Percentiles rank a stretch among this genome's conserved stretches.
Conservation (phyloP, 345 rosid species). For the Pistacia atlantica region DNA sequence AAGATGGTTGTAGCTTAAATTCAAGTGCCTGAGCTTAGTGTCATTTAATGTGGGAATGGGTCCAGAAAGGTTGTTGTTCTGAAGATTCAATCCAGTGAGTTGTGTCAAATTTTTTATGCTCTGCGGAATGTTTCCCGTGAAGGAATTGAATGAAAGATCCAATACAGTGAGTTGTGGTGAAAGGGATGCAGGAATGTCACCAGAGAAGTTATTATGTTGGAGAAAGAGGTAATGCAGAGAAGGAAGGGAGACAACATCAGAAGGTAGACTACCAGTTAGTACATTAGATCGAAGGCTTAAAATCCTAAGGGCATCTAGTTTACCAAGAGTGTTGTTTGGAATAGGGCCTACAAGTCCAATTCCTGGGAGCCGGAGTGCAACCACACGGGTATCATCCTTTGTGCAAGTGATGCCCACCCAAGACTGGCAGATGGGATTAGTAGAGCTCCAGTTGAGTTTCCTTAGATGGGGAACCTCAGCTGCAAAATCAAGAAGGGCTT, state of each 20-base stretch:
- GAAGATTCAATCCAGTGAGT: slow-evolving; percentile 56
- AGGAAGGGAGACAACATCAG: slow-evolving; percentile 61
- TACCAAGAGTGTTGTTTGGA: slow-evolving; percentile 70
- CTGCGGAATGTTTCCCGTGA: slow-evolving; percentile 56
- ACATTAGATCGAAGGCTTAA: slow-evolving; percentile 74
- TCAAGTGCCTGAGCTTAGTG: slow-evolving; percentile 51
- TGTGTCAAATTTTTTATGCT: slow-evolving; percentile 48
- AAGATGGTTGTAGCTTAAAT: slow-evolving; percentile 73
- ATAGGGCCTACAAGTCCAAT: slow-evolving; percentile 67
- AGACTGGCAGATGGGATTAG: slow-evolving; percentile 53
- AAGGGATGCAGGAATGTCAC: slow-evolving; percentile 59
- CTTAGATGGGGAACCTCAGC: slow-evolving; percentile 57
- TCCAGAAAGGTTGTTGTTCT: slow-evolving; percentile 63
- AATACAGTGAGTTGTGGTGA: slow-evolving; percentile 48
- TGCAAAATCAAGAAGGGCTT: slow-evolving; percentile 68
- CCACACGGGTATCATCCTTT: slow-evolving; percentile 39
- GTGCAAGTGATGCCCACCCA: slow-evolving; percentile 79
- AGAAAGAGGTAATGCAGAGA: slow-evolving; percentile 69
- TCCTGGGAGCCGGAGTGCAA: slow-evolving; percentile 69
- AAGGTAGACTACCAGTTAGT: slow-evolving; percentile 71
- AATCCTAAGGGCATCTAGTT: slow-evolving; percentile 56
- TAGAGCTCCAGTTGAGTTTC: slow-evolving; percentile 62
- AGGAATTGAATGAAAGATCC: slow-evolving; percentile 68
- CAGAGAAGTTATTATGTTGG: slow-evolving; percentile 73
- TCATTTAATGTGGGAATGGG: slow-evolving; percentile 49